Percentiles rank a stretch among this genome's conserved stretches.
Conservation (phyloP, 192 early-diverging fungal genomes). For the Obelidium mucronatum region DNA sequence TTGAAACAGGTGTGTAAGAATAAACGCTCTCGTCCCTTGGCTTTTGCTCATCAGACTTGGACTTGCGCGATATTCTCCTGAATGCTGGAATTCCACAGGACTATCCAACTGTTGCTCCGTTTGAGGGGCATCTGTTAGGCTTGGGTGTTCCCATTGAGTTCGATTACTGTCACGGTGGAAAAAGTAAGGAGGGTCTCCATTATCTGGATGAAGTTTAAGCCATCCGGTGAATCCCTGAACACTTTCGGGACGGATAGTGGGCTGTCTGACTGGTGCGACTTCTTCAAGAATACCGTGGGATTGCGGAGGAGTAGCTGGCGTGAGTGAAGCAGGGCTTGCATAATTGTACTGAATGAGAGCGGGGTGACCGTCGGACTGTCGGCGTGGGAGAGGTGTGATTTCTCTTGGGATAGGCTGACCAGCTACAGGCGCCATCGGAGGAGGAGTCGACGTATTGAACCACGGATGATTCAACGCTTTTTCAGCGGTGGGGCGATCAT, state of each 20-base stretch:
- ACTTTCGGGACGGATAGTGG: background rate
- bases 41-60: background rate
- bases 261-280: background rate
- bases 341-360: background rate
- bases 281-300: background rate
- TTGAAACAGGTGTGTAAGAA: background rate
- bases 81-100: background rate
- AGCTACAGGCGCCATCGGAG: no score
- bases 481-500: constrained; percentile 23
- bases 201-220: constrained; percentile 3
- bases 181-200: constrained; percentile 18
- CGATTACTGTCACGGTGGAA: background rate
- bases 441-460: no score
- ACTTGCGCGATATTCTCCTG: background rate
- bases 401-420: no score
- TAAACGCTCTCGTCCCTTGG: background rate
- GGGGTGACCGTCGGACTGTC: no score
- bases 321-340: background rate
- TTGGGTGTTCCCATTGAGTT: constrained; percentile 27
- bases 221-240: constrained; percentile 7
- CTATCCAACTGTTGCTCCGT: background rate
- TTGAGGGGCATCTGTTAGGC: background rate
- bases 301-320: background rate
- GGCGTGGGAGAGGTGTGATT: no score
- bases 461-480: constrained; percentile 35